phyloP scores from a whole-genome alignment of 208 protist species.

The Spongospora subterranea region DNA sequence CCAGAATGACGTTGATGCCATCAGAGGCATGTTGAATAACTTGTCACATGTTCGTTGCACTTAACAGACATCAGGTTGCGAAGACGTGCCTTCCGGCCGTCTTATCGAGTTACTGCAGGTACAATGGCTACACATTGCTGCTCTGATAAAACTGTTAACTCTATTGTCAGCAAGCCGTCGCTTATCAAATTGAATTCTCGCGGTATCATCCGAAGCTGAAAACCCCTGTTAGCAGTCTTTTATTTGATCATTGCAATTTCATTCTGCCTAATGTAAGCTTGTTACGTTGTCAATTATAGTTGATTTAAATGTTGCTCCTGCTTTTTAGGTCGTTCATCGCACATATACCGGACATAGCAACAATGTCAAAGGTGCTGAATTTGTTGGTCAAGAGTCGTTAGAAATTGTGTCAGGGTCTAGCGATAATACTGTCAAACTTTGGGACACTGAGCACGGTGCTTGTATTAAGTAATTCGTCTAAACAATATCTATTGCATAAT shows the following conservation, averaged over 20 bases:
- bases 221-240: conserved; percentile 6
- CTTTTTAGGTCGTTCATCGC: not conserved
- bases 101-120: conserved; percentile 40
- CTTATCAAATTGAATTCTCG: conserved; percentile 78
- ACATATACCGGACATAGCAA: conserved; percentile 70
- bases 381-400: conserved; percentile 71
- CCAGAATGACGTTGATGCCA: conserved; percentile 63
- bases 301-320: conserved; percentile 72
- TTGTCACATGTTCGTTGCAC: not conserved
- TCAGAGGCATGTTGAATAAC: not conserved
- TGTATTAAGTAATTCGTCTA: conserved; percentile 34
- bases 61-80: conserved; percentile 19
- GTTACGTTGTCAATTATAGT: not conserved
- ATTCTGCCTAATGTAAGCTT: conserved; percentile 23
- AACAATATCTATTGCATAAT: not conserved
- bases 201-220: conserved; percentile 75
- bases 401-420: conserved; percentile 71
- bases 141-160: not conserved
- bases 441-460: conserved; percentile 67
- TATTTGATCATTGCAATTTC: conserved; percentile 48
- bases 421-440: conserved; percentile 68
- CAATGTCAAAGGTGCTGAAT: conserved; percentile 78
- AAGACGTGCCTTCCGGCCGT: conserved; percentile 11
- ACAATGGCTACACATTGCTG: not conserved
- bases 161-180: conserved; percentile 74